Percentiles rank a stretch among this genome's conserved stretches.
phyloP scores from a whole-genome alignment of 352 stramenopile genomes.

The Phytophthora tentaculata region DNA sequence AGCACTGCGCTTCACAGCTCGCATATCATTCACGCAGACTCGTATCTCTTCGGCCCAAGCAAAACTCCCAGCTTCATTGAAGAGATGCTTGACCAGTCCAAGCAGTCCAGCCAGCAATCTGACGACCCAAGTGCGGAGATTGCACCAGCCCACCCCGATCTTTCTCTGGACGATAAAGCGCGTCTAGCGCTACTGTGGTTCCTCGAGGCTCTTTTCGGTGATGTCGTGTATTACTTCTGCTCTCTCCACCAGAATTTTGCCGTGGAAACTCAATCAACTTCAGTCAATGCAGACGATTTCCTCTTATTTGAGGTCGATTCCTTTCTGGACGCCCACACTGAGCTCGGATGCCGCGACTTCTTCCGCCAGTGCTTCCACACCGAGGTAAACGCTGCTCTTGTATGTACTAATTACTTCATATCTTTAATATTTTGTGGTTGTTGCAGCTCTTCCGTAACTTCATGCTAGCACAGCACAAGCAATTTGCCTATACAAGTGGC shows the following conservation, averaged over 20 bases:
- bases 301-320: conserved; percentile 70
- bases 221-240: conserved; percentile 67
- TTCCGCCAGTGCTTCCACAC: conserved; percentile 82
- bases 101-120: neutral
- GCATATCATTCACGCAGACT: conserved; percentile 51
- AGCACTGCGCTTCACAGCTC: conserved; percentile 48
- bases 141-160: neutral
- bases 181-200: conserved; percentile 62
- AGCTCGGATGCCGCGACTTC: conserved; percentile 79
- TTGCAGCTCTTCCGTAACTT: conserved; percentile 65
- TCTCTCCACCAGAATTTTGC: conserved; percentile 57
- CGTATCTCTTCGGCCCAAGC: conserved; percentile 49
- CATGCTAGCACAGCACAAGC: conserved; percentile 53
- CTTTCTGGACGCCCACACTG: conserved; percentile 66
- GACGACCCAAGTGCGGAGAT: conserved; percentile 13
- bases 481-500: conserved; percentile 37
- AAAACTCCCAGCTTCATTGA: conserved; percentile 32
- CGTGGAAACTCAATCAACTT: conserved; percentile 10
- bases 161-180: conserved; percentile 32
- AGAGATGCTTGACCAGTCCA: conserved; percentile 33
- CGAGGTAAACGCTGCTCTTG: conserved; percentile 40
- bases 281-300: conserved; percentile 29
- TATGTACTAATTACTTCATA: neutral
- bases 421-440: neutral
- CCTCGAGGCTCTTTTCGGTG: conserved; percentile 67